phyloP scores from a whole-genome alignment of 192 early-diverging fungal species.

The Physocladia obscura region DNA sequence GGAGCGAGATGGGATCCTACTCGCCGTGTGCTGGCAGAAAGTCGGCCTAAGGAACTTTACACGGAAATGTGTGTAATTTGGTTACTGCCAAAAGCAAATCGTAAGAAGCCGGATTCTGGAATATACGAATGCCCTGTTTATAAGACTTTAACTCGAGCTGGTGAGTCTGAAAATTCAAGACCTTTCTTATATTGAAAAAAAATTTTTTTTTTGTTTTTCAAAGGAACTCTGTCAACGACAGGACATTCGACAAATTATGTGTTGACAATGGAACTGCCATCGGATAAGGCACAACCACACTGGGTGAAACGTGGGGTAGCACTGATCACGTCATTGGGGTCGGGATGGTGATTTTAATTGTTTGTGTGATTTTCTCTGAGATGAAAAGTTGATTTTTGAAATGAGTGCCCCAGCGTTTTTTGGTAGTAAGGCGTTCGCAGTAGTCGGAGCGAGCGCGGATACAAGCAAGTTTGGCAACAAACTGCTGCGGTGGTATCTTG shows the following conservation, averaged over 20 bases:
- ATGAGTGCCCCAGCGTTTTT: constrained; percentile 22
- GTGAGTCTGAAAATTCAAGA: constrained; percentile 24
- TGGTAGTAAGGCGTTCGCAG: constrained; percentile 37
- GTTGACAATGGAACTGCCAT: constrained; percentile 59
- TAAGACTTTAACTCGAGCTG: constrained; percentile 60
- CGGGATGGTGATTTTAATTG: constrained; percentile 22
- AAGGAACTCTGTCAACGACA: constrained; percentile 58
- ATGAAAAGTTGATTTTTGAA: too few species aligned
- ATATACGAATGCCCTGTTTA: constrained; percentile 65
- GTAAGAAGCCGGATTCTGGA: constrained; percentile 49
- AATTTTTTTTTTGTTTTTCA: too few species aligned
- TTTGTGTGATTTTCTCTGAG: too few species aligned
- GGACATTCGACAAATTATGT: constrained; percentile 66
- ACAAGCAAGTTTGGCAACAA: constrained; percentile 81
- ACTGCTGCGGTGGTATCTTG: constrained; percentile 69
- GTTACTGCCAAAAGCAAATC: constrained; percentile 56
- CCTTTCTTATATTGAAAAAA: background rate
- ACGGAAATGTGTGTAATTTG: constrained; percentile 63
- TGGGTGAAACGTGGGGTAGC: constrained; percentile 64
- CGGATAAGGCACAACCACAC: constrained; percentile 48
- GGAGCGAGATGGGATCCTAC: constrained; percentile 59
- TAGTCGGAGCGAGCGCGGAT: constrained; percentile 76
- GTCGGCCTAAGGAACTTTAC: constrained; percentile 58
- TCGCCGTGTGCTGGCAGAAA: constrained; percentile 42
- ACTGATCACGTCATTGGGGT: constrained; percentile 42